These are phyloP conservation scores for Pleurotus salmoneostramineus DNA, from an alignment of 768 basidiomycete species.

Conservation along the genomic window DNA sequence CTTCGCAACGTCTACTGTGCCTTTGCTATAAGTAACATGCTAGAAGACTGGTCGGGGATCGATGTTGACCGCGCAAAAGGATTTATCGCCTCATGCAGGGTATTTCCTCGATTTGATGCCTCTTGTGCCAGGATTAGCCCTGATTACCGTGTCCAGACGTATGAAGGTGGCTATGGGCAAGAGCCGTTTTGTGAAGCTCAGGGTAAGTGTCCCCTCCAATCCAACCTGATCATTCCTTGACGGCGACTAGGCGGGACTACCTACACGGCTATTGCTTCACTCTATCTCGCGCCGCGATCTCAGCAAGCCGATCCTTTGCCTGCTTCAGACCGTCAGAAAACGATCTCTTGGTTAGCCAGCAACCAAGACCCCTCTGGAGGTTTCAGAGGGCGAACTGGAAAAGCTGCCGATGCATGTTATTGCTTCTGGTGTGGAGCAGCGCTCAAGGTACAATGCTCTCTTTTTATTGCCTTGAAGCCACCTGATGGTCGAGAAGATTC, in stretches of 20 bases:
- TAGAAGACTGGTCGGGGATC: slow-evolving; percentile 77
- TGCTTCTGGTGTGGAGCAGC: slow-evolving; percentile 93
- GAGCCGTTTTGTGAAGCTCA: slow-evolving; percentile 79
- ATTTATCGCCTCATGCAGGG: slow-evolving; percentile 73
- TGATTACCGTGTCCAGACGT: slow-evolving; percentile 48
- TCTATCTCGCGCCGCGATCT: slow-evolving; percentile 44
- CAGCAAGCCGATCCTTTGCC: slow-evolving; percentile 23
- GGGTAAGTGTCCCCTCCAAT: slow-evolving; percentile 40
- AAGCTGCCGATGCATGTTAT: slow-evolving; percentile 90
- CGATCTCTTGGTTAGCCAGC: slow-evolving; percentile 73
- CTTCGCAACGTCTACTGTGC: slow-evolving; percentile 85
- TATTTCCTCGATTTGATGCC: slow-evolving; percentile 24
- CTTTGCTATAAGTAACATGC: slow-evolving; percentile 75
- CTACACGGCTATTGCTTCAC: slow-evolving; percentile 82
- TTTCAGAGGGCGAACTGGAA: slow-evolving; percentile 85
- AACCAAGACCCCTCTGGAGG: slow-evolving; percentile 74
- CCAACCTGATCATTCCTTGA: not conserved
- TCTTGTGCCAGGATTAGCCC: not conserved
- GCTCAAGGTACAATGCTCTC: slow-evolving; percentile 49
- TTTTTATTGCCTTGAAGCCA: not conserved
- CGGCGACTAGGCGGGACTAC: slow-evolving; percentile 76
- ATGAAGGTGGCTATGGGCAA: slow-evolving; percentile 93
- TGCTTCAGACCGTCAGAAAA: slow-evolving; percentile 40
- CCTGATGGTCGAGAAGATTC: slow-evolving; percentile 45
- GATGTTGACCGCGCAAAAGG: slow-evolving; percentile 53